phyloP scores from a whole-genome alignment of 352 stramenopile genomes.

The Poterioochromonas sp. region DNA sequence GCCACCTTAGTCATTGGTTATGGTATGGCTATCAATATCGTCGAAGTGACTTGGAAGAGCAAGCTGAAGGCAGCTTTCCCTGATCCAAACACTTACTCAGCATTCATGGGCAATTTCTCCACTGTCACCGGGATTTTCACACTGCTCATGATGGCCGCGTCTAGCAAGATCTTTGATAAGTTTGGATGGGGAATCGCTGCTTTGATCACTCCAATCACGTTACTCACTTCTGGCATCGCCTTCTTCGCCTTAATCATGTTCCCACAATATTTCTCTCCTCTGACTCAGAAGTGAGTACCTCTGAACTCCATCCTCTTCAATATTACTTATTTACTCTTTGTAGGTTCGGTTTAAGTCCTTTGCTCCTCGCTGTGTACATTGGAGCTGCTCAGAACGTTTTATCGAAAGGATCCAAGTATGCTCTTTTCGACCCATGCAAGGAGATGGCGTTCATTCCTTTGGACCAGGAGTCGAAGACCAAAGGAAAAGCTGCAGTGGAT shows the following conservation, averaged over 20 bases:
- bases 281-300: constrained; percentile 17
- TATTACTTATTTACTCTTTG: neutral
- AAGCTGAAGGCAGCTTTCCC: constrained; percentile 70
- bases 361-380: constrained; percentile 67
- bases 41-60: constrained; percentile 72
- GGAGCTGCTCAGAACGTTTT: constrained; percentile 71
- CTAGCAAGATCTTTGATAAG: constrained; percentile 59
- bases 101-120: constrained; percentile 76
- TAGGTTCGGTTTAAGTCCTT: constrained; percentile 58
- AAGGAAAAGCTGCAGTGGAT: constrained; percentile 71
- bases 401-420: constrained; percentile 66
- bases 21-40: constrained; percentile 78
- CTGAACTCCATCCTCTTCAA: neutral
- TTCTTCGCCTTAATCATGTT: constrained; percentile 69
- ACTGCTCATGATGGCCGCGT: constrained; percentile 70
- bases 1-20: constrained; percentile 68
- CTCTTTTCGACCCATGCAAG: constrained; percentile 69
- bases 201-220: constrained; percentile 60
- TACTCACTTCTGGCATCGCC: constrained; percentile 46
- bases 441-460: constrained; percentile 76
- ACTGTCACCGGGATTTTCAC: constrained; percentile 58
- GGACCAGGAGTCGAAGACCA: constrained; percentile 60
- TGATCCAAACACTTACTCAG: constrained; percentile 69
- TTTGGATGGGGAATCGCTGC: constrained; percentile 68
- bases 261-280: constrained; percentile 40